A percentile compares a stretch with the other conserved stretches of the same genome.
These are phyloP conservation scores for Cruciata laevipes DNA, from an alignment of 257 asterid species.

Conservation along the genomic window DNA sequence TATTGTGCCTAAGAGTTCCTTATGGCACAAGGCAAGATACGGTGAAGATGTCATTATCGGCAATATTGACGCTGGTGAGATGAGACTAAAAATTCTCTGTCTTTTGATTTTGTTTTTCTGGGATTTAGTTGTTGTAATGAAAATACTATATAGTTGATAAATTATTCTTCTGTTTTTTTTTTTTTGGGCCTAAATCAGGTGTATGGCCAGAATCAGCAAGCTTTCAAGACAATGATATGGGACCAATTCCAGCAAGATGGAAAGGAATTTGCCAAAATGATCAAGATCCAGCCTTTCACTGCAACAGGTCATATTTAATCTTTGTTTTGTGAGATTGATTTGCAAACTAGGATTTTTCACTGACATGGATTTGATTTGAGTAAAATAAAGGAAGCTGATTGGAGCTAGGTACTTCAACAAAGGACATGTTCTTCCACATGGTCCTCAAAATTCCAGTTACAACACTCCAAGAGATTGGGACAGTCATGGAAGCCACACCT, in stretches of 20 bases:
- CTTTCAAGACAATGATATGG: constrained; percentile 57
- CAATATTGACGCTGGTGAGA: constrained; percentile 81
- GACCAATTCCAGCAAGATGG: constrained; percentile 84
- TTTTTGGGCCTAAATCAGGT: constrained; percentile 38
- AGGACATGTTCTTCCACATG: constrained; percentile 55
- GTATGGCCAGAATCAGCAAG: constrained; percentile 88
- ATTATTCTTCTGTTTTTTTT: no score
- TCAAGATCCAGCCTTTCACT: constrained; percentile 52
- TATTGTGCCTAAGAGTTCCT: constrained; percentile 35
- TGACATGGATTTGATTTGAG: neutral
- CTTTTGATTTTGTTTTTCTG: no score
- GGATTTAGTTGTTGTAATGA: no score
- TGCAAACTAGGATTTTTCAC: neutral
- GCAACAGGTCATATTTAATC: constrained; percentile 51
- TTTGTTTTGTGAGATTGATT: neutral
- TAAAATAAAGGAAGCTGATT: constrained; percentile 58
- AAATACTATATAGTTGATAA: no score
- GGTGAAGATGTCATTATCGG: constrained; percentile 80
- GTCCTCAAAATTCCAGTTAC: constrained; percentile 53
- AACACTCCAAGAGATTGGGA: constrained; percentile 58
- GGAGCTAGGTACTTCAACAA: constrained; percentile 88
- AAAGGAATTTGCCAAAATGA: constrained; percentile 70
- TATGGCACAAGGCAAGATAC: constrained; percentile 79
- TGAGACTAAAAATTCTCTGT: no score
- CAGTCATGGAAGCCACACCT: constrained; percentile 86